These are phyloP conservation scores for Thraustochytrium striatum DNA, from an alignment of 352 stramenopile genomes.

Conservation along the genomic window DNA sequence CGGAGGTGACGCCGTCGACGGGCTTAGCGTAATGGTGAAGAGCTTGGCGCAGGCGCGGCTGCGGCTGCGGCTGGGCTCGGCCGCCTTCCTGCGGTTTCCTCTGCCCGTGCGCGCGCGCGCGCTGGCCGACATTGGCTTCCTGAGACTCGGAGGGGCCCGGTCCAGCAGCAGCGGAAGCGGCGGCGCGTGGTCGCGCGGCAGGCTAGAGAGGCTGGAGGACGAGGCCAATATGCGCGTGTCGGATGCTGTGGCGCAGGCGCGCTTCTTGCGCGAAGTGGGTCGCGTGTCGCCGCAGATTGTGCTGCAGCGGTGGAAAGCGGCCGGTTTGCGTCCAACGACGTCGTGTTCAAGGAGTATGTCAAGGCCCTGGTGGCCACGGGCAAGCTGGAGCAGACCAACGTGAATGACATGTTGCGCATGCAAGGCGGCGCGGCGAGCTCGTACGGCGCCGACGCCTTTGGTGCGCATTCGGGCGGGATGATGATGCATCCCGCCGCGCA, in stretches of 20 bases:
- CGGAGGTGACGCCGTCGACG: too few relatives aligned
- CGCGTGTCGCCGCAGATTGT: slow-evolving; percentile 43
- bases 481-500: not conserved
- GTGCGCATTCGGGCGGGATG: not conserved
- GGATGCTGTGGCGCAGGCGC: slow-evolving; percentile 37
- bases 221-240: slow-evolving; percentile 47
- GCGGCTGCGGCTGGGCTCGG: too few relatives aligned
- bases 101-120: too few relatives aligned
- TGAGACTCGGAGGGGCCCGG: too few relatives aligned
- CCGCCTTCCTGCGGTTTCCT: too few relatives aligned
- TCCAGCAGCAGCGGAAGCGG: too few relatives aligned
- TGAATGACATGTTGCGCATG: slow-evolving; percentile 1
- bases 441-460: not conserved
- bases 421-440: not conserved
- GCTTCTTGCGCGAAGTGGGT: slow-evolving; percentile 40
- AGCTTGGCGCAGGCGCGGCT: too few relatives aligned
- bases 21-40: too few relatives aligned
- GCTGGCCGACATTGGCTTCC: too few relatives aligned
- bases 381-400: not conserved
- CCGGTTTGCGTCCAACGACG: slow-evolving; percentile 49
- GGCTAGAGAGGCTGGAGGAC: slow-evolving; percentile 45
- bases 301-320: slow-evolving; percentile 67
- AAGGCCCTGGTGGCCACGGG: slow-evolving; percentile 21
- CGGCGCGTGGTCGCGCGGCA: not conserved
- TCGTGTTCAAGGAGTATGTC: slow-evolving; percentile 46